These are phyloP conservation scores for Antitrichia curtipendula DNA, from an alignment of 225 moss, liverwort and hornwort genomes.

Conservation along the genomic window DNA sequence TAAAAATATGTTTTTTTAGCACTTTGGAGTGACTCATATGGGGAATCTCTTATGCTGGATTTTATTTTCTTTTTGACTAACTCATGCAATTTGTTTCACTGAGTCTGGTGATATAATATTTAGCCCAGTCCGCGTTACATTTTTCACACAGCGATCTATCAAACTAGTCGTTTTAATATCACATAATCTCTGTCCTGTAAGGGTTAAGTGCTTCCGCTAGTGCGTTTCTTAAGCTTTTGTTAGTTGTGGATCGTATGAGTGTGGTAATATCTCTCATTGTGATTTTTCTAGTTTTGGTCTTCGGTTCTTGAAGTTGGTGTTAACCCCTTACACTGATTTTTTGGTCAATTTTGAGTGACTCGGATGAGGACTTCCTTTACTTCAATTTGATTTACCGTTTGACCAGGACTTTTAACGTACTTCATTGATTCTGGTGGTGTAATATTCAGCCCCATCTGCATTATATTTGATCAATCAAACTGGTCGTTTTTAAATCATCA, in stretches of 20 bases:
- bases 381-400: background rate
- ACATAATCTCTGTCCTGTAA: background rate
- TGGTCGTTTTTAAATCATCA: background rate
- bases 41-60: too few species aligned
- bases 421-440: background rate
- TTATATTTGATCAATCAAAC: background rate
- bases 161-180: background rate
- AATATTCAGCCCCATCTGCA: background rate
- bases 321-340: too few species aligned
- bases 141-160: background rate
- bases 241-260: background rate
- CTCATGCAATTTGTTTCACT: background rate
- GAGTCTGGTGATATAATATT: background rate
- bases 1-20: background rate
- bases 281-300: background rate
- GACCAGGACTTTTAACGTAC: background rate
- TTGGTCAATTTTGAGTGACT: background rate
- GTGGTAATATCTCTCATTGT: background rate
- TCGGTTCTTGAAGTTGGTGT: background rate
- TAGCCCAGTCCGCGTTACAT: background rate
- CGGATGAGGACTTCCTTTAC: background rate
- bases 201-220: background rate
- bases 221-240: background rate
- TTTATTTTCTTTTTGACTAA: background rate
- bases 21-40: background rate